Percentiles rank a stretch among this genome's conserved stretches.
These are phyloP conservation scores for Gorgonomyces haynaldii DNA, from an alignment of 192 early-diverging fungal species.

Conservation along the genomic window DNA sequence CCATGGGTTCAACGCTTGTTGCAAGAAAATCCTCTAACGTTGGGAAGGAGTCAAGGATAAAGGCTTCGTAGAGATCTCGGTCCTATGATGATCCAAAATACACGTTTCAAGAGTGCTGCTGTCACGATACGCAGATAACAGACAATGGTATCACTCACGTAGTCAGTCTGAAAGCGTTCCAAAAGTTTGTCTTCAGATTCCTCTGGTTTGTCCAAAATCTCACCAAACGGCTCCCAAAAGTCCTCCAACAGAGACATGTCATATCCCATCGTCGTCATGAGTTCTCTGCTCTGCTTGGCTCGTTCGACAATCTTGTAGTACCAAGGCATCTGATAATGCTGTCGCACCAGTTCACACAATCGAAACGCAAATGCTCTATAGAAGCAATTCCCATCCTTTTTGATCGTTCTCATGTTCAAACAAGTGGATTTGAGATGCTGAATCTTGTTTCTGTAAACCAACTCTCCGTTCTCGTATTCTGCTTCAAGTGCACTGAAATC, in stretches of 20 bases:
- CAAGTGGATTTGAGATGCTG: background rate
- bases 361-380: slow-evolving; percentile 38
- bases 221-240: slow-evolving; percentile 32
- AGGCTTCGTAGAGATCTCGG: slow-evolving; percentile 40
- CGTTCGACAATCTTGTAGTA: slow-evolving; percentile 1
- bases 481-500: slow-evolving; percentile 19
- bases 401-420: slow-evolving; percentile 12
- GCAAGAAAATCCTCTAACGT: slow-evolving; percentile 16
- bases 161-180: slow-evolving; percentile 26
- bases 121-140: slow-evolving; percentile 39
- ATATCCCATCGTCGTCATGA: slow-evolving; percentile 22
- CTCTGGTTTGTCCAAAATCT: slow-evolving; percentile 5
- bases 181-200: slow-evolving; percentile 19
- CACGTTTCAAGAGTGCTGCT: slow-evolving; percentile 34
- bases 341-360: slow-evolving; percentile 27
- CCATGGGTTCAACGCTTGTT: slow-evolving; percentile 20
- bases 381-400: slow-evolving; percentile 47
- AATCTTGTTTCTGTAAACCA: slow-evolving; percentile 10
- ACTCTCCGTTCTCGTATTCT: slow-evolving; percentile 15
- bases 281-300: slow-evolving; percentile 8
- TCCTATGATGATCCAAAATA: slow-evolving; percentile 17
- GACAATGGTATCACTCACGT: slow-evolving; percentile 37
- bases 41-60: slow-evolving; percentile 36
- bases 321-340: slow-evolving; percentile 15
- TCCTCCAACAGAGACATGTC: slow-evolving; percentile 34